Percentiles rank a stretch among this genome's conserved stretches.
These are phyloP conservation scores for Citrus sp. DNA, from an alignment of 345 rosid genomes.

Conservation along the genomic window DNA sequence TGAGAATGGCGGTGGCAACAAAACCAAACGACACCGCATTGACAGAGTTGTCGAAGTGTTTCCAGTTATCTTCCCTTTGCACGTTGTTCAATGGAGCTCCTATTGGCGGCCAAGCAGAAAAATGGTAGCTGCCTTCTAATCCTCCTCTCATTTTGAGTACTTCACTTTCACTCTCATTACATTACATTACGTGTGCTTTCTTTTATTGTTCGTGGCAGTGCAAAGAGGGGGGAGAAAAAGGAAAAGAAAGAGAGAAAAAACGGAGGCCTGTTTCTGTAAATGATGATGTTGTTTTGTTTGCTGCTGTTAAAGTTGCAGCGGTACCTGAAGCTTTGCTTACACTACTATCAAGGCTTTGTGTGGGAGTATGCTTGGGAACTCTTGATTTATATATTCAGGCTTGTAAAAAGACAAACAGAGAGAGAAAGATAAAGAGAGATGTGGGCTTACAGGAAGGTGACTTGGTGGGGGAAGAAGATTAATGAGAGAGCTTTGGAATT, in stretches of 20 bases:
- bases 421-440: not conserved
- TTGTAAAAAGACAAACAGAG: slow-evolving; percentile 10
- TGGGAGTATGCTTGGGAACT: slow-evolving; percentile 2
- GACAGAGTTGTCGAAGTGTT: slow-evolving; percentile 64
- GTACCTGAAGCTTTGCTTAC: slow-evolving; percentile 17
- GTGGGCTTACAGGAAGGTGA: slow-evolving; percentile 18
- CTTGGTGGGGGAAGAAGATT: not conserved
- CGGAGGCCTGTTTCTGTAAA: not conserved
- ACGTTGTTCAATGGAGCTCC: slow-evolving; percentile 60
- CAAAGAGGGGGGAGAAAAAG: not conserved
- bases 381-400: not conserved
- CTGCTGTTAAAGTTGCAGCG: slow-evolving; percentile 17
- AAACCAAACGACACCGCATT: slow-evolving; percentile 93
- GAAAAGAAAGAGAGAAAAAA: not conserved
- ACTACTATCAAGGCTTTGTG: not conserved
- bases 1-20: slow-evolving; percentile 96
- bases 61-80: slow-evolving; percentile 56
- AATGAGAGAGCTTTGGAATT: slow-evolving; percentile 33
- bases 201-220: slow-evolving; percentile 1
- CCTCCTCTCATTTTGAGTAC: not conserved
- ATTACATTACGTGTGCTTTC: slow-evolving; percentile 19
- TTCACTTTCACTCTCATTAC: slow-evolving; percentile 21
- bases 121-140: not conserved
- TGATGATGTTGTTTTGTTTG: not conserved
- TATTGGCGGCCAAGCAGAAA: slow-evolving; percentile 52